These are phyloP conservation scores for Chlorella variabilis DNA, from an alignment of 163 green algal species.

Conservation along the genomic window DNA sequence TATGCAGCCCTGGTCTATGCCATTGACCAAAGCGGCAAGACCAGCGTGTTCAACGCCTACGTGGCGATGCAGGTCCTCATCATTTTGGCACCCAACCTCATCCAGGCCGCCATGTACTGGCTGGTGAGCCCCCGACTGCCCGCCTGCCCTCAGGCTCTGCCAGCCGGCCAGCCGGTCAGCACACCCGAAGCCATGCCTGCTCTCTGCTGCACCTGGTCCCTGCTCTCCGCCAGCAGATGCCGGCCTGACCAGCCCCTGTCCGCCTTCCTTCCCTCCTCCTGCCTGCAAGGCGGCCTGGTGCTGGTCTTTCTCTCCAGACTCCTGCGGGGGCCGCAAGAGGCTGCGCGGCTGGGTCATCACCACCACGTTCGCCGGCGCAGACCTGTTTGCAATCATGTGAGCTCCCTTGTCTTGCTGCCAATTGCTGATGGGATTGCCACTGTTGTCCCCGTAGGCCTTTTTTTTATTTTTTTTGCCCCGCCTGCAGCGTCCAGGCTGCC, in stretches of 20 bases:
- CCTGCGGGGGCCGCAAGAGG: slow-evolving; percentile 3
- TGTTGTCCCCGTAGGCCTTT: too few relatives aligned
- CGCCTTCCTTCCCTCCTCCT: background rate
- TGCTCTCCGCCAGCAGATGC: too few relatives aligned
- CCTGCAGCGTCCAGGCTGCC: slow-evolving; percentile 37
- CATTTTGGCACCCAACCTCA: slow-evolving; percentile 36
- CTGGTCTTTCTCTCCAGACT: slow-evolving; percentile 13
- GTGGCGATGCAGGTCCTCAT: slow-evolving; percentile 40
- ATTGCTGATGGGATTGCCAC: background rate
- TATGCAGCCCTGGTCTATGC: slow-evolving; percentile 39
- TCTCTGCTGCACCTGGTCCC: too few relatives aligned
- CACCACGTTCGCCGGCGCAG: slow-evolving; percentile 25
- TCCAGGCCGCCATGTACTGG: slow-evolving; percentile 33
- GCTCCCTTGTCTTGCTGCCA: slow-evolving; percentile 15
- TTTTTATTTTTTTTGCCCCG: background rate
- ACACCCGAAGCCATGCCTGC: too few relatives aligned
- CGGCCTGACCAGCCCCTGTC: too few relatives aligned
- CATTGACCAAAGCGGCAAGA: slow-evolving; percentile 28
- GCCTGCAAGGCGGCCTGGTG: slow-evolving; percentile 16
- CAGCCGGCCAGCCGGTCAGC: too few relatives aligned
- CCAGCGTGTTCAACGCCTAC: slow-evolving; percentile 31
- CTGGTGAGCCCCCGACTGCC: too few relatives aligned
- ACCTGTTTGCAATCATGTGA: slow-evolving; percentile 33
- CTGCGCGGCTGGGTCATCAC: slow-evolving; percentile 34
- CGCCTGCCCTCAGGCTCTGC: too few relatives aligned